Evolutionary conservation across 352 stramenopile genomes (phyloP), one percentile per base, ranked within the genome.

Genomic region (Phytophthora fragariae): DNA sequence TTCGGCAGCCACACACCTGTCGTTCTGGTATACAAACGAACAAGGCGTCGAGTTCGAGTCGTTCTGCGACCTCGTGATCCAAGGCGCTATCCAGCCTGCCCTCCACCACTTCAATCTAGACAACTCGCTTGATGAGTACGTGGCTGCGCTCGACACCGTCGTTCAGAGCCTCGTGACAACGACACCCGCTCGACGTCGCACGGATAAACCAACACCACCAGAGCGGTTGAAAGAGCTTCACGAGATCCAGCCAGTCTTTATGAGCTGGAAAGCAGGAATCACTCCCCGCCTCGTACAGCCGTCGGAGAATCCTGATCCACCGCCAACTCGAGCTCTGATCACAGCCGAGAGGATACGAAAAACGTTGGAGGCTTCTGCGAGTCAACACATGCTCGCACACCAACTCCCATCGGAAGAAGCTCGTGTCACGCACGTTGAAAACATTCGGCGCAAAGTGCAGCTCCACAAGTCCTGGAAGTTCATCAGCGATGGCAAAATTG

Each of bases 401-500:
- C 64, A 79, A 37, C 66, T 90, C 9, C 59, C 72, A 9, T 68
- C 70, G 11, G 70, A 77, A 72, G 70, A 77, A 73, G 70, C 70
- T 17, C 65, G 70, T 5, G 65, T 73, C 14, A 75, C 74, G 3
- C 85, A 89, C 21, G 72, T 79, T 4, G 70, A 72, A 19, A 91
- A 85, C 59, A 84, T 91, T 15, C 83, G 76, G 3, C 80, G 76
- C 31, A 86, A 86, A 50, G 62, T 90, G 15, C 85, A 86, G 41
- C 74, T 92, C 0, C 82, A 84, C 50, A 82, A 84, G 31, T 92
- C 85, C 17, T 92, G 85, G 85, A 81, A 86, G 53, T 74, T 77
- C 15, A 70, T 65, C 2, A 52, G 69, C n/a, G 49, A 70, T 3
- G 41, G 39, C 19, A 67, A 73, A 24, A 24, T 65, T 14, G 24